Conservation (phyloP, 1,139 yeast species). For the Taiozyma sp. region DNA sequence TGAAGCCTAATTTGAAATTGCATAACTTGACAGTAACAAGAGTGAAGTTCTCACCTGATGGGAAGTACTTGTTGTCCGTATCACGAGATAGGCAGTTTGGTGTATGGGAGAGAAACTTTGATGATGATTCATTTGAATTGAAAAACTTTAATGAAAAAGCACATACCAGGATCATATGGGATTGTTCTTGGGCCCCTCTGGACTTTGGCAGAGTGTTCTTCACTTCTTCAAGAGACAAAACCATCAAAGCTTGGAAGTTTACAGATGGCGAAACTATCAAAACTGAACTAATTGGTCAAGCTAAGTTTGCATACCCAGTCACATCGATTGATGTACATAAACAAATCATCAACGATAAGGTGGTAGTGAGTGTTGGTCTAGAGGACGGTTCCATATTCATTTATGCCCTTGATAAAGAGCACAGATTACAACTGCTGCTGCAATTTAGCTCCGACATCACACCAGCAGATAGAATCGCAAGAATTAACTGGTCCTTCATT, state of each 20-base stretch:
- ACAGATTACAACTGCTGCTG: conserved; percentile 27
- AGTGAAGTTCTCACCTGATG: conserved; percentile 70
- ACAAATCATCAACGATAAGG: conserved; percentile 24
- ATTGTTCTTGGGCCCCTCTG: conserved; percentile 75
- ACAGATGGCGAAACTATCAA: conserved; percentile 14
- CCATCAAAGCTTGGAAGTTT: conserved; percentile 66
- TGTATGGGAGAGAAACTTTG: conserved; percentile 56
- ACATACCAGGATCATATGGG: conserved; percentile 93
- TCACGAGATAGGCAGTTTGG: conserved; percentile 89
- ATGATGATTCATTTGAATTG: conserved; percentile 37
- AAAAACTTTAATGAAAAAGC: conserved; percentile 59
- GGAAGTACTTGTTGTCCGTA: conserved; percentile 67
- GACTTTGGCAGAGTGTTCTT: conserved; percentile 45
- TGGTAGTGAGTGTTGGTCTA: conserved; percentile 60
- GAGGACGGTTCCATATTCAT: conserved; percentile 55
- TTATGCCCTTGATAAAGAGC: conserved; percentile 25
- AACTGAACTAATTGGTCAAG: conserved; percentile 25
- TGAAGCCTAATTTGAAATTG: conserved; percentile 44
- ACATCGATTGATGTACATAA: conserved; percentile 65
- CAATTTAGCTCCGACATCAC: conserved; percentile 36
- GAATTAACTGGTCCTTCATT: conserved; percentile 49
- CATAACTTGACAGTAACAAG: conserved; percentile 87
- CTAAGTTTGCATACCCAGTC: conserved; percentile 51
- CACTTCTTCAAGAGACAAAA: conserved; percentile 87
- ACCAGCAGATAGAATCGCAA: conserved; percentile 59